Evolutionary conservation across 2,329 filamentous ascomycete genomes (phyloP).

Genomic region (Colletotrichum sp.): DNA sequence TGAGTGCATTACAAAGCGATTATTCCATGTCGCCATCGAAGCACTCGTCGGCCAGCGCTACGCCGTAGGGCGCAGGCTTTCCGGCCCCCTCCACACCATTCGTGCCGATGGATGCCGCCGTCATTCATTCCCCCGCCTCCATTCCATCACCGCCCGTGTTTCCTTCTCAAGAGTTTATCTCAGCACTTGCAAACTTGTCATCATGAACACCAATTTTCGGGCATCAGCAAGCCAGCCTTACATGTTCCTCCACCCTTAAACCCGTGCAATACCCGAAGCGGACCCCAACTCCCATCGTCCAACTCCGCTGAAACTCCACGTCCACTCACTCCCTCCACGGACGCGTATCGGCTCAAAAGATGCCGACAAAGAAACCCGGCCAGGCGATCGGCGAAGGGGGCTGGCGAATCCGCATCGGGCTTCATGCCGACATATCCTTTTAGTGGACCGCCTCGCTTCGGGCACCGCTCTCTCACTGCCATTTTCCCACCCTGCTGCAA

Average conservation of each 20-base stretch:
- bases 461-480: neutral
- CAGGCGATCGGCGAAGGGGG: neutral
- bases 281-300: neutral
- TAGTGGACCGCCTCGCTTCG: neutral
- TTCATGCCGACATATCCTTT: constrained; percentile 8
- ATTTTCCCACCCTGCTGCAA: neutral
- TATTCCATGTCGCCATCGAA: neutral
- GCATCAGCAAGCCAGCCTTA: neutral
- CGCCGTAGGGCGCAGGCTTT: neutral
- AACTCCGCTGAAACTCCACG: neutral
- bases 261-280: neutral
- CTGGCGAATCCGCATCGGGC: neutral
- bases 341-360: constrained; percentile 18
- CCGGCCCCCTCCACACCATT: neutral
- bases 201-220: neutral
- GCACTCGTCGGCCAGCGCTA: neutral
- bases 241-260: neutral
- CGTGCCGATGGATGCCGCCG: neutral
- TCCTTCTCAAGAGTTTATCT: neutral
- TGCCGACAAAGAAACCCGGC: constrained; percentile 14
- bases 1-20: neutral
- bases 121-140: neutral
- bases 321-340: neutral
- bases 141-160: neutral
- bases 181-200: neutral